Percentiles rank a stretch among this genome's conserved stretches.
Evolutionary conservation across 1,284 basidiomycete species (phyloP).

Genomic region (Vanrija pseudolonga): DNA sequence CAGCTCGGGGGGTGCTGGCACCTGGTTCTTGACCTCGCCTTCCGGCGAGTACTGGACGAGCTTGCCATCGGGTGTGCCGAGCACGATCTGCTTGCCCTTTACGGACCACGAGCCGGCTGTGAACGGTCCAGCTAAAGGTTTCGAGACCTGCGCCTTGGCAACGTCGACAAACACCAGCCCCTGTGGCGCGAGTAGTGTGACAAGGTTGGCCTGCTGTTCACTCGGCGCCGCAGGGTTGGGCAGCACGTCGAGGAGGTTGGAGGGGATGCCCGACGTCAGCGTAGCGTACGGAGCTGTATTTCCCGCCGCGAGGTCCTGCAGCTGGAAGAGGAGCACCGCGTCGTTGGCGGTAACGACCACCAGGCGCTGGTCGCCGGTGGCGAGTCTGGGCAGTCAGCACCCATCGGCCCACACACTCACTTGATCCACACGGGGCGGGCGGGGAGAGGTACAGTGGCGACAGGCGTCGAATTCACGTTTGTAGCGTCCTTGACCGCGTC

Average conservation of each 20-base stretch:
- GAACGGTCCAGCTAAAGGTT: conserved; percentile 32
- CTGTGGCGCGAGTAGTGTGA: conserved; percentile 42
- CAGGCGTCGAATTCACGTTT: conserved; percentile 19
- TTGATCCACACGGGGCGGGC: conserved; percentile 45
- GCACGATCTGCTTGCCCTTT: conserved; percentile 57
- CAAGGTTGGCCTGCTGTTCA: conserved; percentile 26
- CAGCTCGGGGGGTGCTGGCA: conserved; percentile 47
- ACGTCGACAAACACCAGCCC: conserved; percentile 43
- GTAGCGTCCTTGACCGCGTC: conserved; percentile 27
- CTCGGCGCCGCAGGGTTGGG: conserved; percentile 49
- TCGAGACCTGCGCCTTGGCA: conserved; percentile 22
- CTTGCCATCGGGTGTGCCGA: conserved; percentile 50
- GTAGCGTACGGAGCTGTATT: conserved; percentile 37
- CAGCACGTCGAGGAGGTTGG: conserved; percentile 42
- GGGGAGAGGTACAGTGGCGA: conserved; percentile 26
- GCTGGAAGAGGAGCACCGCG: conserved; percentile 30
- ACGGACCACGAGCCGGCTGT: conserved; percentile 54
- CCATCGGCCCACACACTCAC: conserved; percentile 17
- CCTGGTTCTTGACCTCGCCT: conserved; percentile 51
- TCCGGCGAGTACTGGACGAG: conserved; percentile 55
- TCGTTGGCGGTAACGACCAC: conserved; percentile 32
- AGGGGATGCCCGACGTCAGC: conserved; percentile 36
- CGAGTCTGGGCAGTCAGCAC: conserved; percentile 27
- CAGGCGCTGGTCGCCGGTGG: conserved; percentile 38
- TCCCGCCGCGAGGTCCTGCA: conserved; percentile 35